Base-by-base conservation (phyloP, 495 filamentous ascomycete genomes). In the Apiosordaria backusii region DNA sequence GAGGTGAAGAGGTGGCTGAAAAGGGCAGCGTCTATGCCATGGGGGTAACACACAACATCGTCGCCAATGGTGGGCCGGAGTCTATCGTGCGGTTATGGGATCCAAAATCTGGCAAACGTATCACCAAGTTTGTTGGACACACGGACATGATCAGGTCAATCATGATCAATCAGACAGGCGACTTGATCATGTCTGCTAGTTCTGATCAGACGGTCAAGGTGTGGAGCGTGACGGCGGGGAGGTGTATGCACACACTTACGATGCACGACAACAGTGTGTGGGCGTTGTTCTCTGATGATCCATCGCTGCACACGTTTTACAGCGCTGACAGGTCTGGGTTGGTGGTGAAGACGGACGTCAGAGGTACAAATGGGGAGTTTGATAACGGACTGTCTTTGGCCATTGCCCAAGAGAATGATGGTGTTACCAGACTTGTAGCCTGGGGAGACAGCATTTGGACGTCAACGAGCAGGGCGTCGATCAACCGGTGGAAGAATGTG, bases 241-340 rank as follows among this genome's bases (percentile, higher is more conserved):
- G 95, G 66, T 98, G 95, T 82, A 91, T 97, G 89, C 90, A 97
- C 78, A 99, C 96, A 4, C 82, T 99, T 62, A 97, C 93, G 18
- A 98, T 98, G 95, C 95, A 99, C 75, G 96, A 95, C 74, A 92
- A 96, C 71, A 97, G 93, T 74, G 94, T 99, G 21, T 99, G 95
- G 95, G 95, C 92, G 26, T 83, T 99, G 21, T 96, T 89, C 72
- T 97, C 95, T 0, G 88, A 94, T 61, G 86, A 97, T 70, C 93
- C 93, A 7, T 81, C 89, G 57, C 84, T 99, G 3, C 89, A 89
- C 4, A 85, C 97, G 15, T 97, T 98, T 74, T 97, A 97, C 78
- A 97, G 93, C 35, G 91, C 90, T 71, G 95, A 99, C 75, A 86
- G 93, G 22, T 92, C 91, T 4, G 95, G 95, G 2, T 75, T 97